Evolutionary conservation across 306 rosid species (phyloP).

Genomic region (Pterocarpus macrocarpus): DNA sequence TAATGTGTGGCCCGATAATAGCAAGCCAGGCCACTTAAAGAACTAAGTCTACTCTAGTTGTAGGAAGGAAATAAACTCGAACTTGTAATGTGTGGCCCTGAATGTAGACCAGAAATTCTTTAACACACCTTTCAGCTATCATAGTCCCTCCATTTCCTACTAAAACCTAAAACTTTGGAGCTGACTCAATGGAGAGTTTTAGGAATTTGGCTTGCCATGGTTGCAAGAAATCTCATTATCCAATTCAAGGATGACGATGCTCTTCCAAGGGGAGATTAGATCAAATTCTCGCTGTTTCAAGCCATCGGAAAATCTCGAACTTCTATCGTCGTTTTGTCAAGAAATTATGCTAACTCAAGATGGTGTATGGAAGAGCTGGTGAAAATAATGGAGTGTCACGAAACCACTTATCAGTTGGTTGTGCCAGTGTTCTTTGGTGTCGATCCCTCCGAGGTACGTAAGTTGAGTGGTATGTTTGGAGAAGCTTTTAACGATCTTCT

Average conservation of each 20-base stretch:
- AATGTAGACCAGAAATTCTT: no score
- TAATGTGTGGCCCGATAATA: no score
- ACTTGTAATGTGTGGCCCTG: no score
- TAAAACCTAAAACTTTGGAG: no score
- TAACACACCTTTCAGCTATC: no score
- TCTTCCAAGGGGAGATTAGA: slow-evolving; percentile 5
- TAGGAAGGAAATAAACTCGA: no score
- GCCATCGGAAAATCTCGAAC: slow-evolving; percentile 10
- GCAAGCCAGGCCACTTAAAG: no score
- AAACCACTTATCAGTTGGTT: neutral
- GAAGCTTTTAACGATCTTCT: neutral
- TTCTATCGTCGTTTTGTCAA: slow-evolving; percentile 33
- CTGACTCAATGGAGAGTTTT: no score
- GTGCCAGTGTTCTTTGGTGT: slow-evolving; percentile 7
- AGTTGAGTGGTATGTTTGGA: neutral
- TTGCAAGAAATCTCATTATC: no score
- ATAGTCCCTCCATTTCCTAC: no score
- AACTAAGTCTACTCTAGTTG: no score
- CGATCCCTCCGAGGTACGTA: neutral
- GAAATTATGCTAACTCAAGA: slow-evolving; percentile 19
- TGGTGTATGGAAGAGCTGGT: slow-evolving; percentile 41
- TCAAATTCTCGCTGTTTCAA: neutral
- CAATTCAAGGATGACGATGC: neutral
- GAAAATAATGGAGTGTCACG: neutral
- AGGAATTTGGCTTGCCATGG: no score